These are phyloP conservation scores for Pseudogymnoascus sp. DNA, from an alignment of 2,329 filamentous ascomycete genomes.

Conservation along the genomic window DNA sequence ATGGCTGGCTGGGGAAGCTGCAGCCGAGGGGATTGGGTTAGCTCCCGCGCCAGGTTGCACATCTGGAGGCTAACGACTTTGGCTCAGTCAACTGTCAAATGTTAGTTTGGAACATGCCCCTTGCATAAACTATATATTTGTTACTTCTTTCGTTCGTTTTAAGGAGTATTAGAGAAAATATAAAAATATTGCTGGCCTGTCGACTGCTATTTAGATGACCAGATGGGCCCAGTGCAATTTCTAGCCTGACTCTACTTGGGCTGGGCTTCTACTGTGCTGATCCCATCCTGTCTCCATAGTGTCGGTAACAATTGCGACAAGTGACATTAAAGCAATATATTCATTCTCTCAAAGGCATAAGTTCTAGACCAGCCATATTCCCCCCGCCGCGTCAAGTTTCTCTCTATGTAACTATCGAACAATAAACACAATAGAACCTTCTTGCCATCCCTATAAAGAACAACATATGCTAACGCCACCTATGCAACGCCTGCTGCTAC, in stretches of 20 bases:
- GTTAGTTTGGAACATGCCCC: background rate
- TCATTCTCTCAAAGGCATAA: background rate
- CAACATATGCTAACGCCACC: constrained; percentile 3
- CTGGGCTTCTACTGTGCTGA: background rate
- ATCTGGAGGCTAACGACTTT: constrained; percentile 6
- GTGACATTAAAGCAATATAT: background rate
- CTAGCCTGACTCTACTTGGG: background rate
- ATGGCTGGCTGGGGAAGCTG: constrained; percentile 6
- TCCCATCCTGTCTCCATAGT: background rate
- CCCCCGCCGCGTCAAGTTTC: background rate
- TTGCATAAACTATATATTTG: background rate
- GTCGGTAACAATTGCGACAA: background rate
- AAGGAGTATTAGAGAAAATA: background rate
- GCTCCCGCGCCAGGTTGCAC: constrained; percentile 5
- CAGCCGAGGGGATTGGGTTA: constrained; percentile 6
- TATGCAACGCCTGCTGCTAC: constrained; percentile 9
- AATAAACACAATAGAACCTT: constrained; percentile 5
- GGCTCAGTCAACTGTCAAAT: background rate
- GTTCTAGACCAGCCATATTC: background rate
- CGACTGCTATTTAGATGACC: background rate
- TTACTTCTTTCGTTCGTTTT: background rate
- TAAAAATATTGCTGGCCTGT: background rate
- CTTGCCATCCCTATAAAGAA: constrained; percentile 1
- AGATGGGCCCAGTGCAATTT: background rate
- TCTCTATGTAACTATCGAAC: constrained; percentile 9